phyloP scores from a whole-genome alignment of 2,329 filamentous ascomycete genomes.

The Penicillium brevicompactum region DNA sequence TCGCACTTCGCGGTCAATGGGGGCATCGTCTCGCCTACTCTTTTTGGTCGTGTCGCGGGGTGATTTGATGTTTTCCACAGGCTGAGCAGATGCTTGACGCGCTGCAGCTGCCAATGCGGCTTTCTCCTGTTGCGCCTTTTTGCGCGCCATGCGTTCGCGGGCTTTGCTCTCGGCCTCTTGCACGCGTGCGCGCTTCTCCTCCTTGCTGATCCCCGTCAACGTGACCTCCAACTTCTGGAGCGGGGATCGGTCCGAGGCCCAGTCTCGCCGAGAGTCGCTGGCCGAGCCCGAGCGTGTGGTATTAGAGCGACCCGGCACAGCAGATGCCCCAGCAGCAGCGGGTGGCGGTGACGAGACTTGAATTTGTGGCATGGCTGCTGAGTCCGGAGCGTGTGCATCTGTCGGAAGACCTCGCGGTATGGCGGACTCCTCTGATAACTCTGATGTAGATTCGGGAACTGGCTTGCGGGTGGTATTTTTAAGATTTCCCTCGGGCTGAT shows the following conservation, averaged over 20 bases:
- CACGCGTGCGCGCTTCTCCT: constrained; percentile 85
- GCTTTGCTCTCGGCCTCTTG: constrained; percentile 77
- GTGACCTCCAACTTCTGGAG: constrained; percentile 91
- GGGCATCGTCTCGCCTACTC: constrained; percentile 1
- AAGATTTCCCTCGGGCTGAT: constrained; percentile 11
- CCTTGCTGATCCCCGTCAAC: constrained; percentile 89
- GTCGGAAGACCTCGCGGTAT: constrained; percentile 21
- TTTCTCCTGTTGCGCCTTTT: constrained; percentile 27
- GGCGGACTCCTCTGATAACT: constrained; percentile 16
- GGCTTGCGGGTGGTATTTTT: constrained; percentile 22
- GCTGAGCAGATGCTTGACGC: constrained; percentile 9
- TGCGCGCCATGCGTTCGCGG: constrained; percentile 55
- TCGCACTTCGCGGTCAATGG: neutral
- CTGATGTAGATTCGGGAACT: constrained; percentile 2
- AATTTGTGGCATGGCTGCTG: constrained; percentile 8
- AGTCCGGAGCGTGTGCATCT: constrained; percentile 6
- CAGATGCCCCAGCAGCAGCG: constrained; percentile 3
- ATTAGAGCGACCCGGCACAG: constrained; percentile 34
- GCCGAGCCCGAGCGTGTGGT: constrained; percentile 33
- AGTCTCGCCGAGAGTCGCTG: constrained; percentile 44
- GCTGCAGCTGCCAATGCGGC: constrained; percentile 7
- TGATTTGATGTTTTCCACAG: constrained; percentile 5
- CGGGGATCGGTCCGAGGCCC: constrained; percentile 82
- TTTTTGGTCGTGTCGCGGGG: constrained; percentile 2
- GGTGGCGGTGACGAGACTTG: constrained; percentile 16